Base-by-base conservation (phyloP, 257 asterid species). In the Fraxinus pennsylvanica region DNA sequence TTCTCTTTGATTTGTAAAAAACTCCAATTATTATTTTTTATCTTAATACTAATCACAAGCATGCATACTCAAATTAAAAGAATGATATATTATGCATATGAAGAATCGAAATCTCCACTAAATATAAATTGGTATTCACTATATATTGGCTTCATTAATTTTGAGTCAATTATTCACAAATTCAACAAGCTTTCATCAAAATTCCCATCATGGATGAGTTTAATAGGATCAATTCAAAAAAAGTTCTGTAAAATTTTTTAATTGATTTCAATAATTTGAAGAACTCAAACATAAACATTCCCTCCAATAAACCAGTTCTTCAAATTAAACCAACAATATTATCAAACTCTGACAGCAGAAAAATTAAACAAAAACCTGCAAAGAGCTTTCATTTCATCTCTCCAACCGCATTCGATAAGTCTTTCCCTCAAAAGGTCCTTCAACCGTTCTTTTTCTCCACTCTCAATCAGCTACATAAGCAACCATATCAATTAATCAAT, bases 331-430 rank as follows among this genome's bases (percentile, higher is more conserved):
- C 27, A 8, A 66, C 2, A n/a, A 67, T 29, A 76, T 29, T 29
- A 50, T 36, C 38, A 52, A 59, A 68, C 1, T 13, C 43, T 9
- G 17, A 15, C 45, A 1, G 38, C 61, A 73, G 5, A 27, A 22
- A 22, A 35, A 10, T 15, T 27, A n/a, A 15, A 57, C 2, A 70
- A 57, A 71, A 74, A 89, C 92, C 96, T 89, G 90, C 94, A 89
- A 74, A 88, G 83, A 36, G 89, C 38, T 82, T 80, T 85, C 96
- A 91, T 87, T 54, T 89, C 92, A 79, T 89, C 90, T 76, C 76
- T 88, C 96, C 96, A 89, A 59, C 94, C 96, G 82, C 89, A 25
- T 74, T 91, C 94, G 3, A 85, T 82, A 15, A 91, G 94, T 79
- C 87, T 85, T 77, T 89, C 96, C 76, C 90, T 86, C 68, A 91